Base-by-base conservation (phyloP, 2,329 filamentous ascomycete species). In the Trichoderma arundinaceum region DNA sequence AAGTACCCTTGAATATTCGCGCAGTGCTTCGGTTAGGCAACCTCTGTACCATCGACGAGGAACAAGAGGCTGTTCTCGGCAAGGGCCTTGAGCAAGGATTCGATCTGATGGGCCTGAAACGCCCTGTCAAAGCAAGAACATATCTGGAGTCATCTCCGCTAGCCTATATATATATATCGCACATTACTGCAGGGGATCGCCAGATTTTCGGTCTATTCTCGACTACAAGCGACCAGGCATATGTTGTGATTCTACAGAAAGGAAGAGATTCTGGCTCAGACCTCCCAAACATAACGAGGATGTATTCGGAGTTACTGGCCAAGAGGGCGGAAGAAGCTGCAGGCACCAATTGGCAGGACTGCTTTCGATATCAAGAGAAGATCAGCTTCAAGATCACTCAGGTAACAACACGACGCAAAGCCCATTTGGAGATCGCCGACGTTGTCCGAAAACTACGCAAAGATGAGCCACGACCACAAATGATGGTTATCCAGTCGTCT, bases 131-230 rank as follows among this genome's bases (percentile, higher is more conserved):
- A 73, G 82, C 80, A 1, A 81, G 75, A 41, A 79, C 90, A 0
- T 99, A 99, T 73, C 87, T 99, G 2, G 86, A 90, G 17, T 84
- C 89, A 2, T 87, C 89, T 0, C 83, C 87, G 0, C 83, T 98
- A 75, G 89, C 89, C 19, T 99, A 96, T 74, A 84, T 98, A 62
- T 97, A 95, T 74, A 82, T 99, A 33, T 97, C 97, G 65, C 95
- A 99, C 77, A 90, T 99, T 73, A 89, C 90, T 51, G 89, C 93
- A 12, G 93, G 94, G 3, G 94, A 99, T 66, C 87, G 92, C 41
- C 94, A 99, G 73, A 90, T 99, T 59, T 98, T 97, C 76, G 94
- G 92, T 0, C 77, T 99, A 5, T 97, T 99, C 77, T 98, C 94
- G 0, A 94, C 92, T 0, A 87, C 87, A 0, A 90, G 86, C 69